Evolutionary conservation across 2,329 filamentous ascomycete species (phyloP), one percentile per base, ranked within the genome.

Genomic region (Ophiostoma australiae): DNA sequence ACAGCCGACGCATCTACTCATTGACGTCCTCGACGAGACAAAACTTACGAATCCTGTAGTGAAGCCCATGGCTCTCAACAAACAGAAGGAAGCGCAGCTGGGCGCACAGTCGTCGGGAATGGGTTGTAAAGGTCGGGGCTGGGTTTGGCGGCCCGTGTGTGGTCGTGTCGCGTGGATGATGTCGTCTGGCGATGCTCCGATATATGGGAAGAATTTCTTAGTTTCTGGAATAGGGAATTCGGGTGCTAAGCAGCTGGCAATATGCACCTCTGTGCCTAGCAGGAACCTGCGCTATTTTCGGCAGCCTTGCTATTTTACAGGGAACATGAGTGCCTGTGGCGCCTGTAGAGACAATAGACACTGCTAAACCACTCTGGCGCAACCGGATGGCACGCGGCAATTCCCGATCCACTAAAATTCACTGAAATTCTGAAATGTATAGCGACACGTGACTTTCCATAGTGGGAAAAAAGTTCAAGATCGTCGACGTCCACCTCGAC

Each of bases 1-100:
- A 48, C 44, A 48, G 17, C 20, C 17, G 20, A 17, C 44, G 44
- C 13, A 48, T 48, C 20, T 6, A 20, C 37, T 23, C 31, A 33
- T 37, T 39, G 37, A 20, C 39, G 15, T 41, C 39, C 27, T 31
- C 20, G 23, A n/a, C 17, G 20, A n/a, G 33, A 33, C n/a, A 33
- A 20, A 23, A 67, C 67, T 15, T 85, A 93, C 91, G 79, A 93
- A 91, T 76, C 91, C 91, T 61, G 88, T 85, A 75, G 87, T 85
- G 83, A 92, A 92, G 77, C 90, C 90, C 90, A 93, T 92, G 75
- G 67, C 66, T 70, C 37, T n/a, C 23, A 33, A 10, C 8, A 44
- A 41, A 27, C 13, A 11, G 23, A 11, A 55, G 37, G n/a, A 33
- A 61, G 31, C 52, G 39, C 44, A 67, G 11, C 37, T 52, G 67